Conservation (phyloP, 2,329 filamentous ascomycete genomes). For the Mycosphaerelloides madeirae region DNA sequence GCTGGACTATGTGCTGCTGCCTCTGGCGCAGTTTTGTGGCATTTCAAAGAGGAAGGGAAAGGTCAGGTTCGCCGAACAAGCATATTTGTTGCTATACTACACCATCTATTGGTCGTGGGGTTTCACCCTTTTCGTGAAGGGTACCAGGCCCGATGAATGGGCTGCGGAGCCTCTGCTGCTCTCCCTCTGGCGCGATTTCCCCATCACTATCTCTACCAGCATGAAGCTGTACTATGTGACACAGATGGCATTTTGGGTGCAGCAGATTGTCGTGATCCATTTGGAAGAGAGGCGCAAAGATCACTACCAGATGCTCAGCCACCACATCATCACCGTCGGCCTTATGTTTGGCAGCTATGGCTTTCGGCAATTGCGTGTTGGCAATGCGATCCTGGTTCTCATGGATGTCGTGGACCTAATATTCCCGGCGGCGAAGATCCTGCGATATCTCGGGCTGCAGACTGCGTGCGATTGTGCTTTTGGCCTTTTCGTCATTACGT, state of each 20-base stretch:
- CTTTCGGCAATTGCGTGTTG: slow-evolving; percentile 81
- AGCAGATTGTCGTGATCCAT: slow-evolving; percentile 90
- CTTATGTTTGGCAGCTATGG: slow-evolving; percentile 79
- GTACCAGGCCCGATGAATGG: slow-evolving; percentile 24
- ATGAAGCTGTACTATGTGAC: slow-evolving; percentile 87
- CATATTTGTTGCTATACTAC: slow-evolving; percentile 85
- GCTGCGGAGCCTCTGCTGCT: slow-evolving; percentile 24
- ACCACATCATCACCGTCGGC: slow-evolving; percentile 83
- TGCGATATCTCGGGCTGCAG: slow-evolving; percentile 80
- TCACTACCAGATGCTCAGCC: slow-evolving; percentile 90
- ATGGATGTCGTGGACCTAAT: slow-evolving; percentile 94
- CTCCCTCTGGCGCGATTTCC: slow-evolving; percentile 76
- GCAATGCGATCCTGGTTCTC: slow-evolving; percentile 79
- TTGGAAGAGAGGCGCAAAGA: slow-evolving; percentile 94
- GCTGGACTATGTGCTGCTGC: slow-evolving; percentile 84
- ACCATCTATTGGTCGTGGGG: slow-evolving; percentile 75
- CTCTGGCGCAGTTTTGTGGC: slow-evolving; percentile 67
- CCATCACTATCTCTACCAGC: slow-evolving; percentile 66
- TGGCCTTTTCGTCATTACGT: slow-evolving; percentile 77
- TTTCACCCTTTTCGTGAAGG: slow-evolving; percentile 53
- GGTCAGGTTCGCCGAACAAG: slow-evolving; percentile 87
- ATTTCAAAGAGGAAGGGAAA: slow-evolving; percentile 69
- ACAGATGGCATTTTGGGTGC: slow-evolving; percentile 88
- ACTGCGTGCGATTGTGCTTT: slow-evolving; percentile 77
- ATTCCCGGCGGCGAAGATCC: slow-evolving; percentile 77